Percentiles rank a stretch among this genome's conserved stretches.
These are phyloP conservation scores for Fomitiporia mediterranea DNA, from an alignment of 1,284 basidiomycete species.

Conservation along the genomic window DNA sequence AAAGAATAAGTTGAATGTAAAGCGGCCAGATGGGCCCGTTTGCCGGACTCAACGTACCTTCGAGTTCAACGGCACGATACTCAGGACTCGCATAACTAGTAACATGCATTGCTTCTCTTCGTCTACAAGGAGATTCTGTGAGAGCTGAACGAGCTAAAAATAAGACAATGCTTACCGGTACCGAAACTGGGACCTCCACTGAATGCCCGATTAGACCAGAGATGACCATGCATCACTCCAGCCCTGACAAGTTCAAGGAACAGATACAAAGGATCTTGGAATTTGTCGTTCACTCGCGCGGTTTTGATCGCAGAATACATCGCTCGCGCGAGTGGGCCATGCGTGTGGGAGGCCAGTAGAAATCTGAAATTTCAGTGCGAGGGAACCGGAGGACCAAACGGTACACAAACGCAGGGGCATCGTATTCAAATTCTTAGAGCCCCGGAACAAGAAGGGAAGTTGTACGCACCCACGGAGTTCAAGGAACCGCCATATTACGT, in stretches of 20 bases:
- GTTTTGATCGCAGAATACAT: constrained; percentile 78
- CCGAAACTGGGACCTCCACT: constrained; percentile 96
- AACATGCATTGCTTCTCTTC: constrained; percentile 91
- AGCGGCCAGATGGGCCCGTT: background rate
- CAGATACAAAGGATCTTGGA: constrained; percentile 94
- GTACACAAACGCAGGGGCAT: constrained; percentile 21
- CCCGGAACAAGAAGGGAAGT: constrained; percentile 12
- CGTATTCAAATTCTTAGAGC: background rate
- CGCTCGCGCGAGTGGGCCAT: constrained; percentile 86
- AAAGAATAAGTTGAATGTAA: background rate
- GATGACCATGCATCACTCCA: constrained; percentile 90
- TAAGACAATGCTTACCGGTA: constrained; percentile 48
- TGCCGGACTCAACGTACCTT: constrained; percentile 51
- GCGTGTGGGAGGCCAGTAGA: constrained; percentile 82
- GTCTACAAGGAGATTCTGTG: constrained; percentile 39
- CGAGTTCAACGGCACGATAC: constrained; percentile 90
- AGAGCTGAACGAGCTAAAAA: constrained; percentile 11
- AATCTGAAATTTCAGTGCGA: constrained; percentile 48
- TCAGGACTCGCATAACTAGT: constrained; percentile 93
- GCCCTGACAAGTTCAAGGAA: constrained; percentile 91
- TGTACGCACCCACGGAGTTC: constrained; percentile 81
- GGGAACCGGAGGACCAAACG: constrained; percentile 11
- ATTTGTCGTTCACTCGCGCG: constrained; percentile 91
- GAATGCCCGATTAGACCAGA: constrained; percentile 85
- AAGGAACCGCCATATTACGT: constrained; percentile 97